These are phyloP conservation scores for Cystoderma amianthinum DNA, from an alignment of 768 basidiomycete genomes.

Conservation along the genomic window DNA sequence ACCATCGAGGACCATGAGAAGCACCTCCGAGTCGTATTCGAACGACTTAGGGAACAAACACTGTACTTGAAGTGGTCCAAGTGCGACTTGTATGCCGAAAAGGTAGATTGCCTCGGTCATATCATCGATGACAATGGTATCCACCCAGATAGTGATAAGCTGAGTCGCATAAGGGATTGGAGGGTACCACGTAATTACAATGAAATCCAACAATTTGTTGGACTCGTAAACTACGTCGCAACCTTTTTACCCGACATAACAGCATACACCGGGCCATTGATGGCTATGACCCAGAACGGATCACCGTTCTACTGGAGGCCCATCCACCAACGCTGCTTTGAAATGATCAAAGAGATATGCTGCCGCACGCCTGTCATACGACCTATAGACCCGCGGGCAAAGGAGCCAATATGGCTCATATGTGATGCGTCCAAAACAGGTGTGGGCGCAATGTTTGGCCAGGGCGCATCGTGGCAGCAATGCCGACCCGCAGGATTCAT, in stretches of 20 bases:
- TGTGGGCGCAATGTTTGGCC: slow-evolving; percentile 18
- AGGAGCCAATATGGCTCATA: no score
- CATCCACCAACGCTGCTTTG: no score
- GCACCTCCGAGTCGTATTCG: slow-evolving; percentile 23
- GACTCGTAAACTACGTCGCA: slow-evolving; percentile 29
- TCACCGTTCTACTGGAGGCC: no score
- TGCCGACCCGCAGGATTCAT: slow-evolving; percentile 19
- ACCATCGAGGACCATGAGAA: slow-evolving; percentile 27
- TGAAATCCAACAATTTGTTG: slow-evolving; percentile 31
- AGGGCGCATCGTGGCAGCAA: slow-evolving; percentile 15
- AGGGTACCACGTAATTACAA: slow-evolving; percentile 19
- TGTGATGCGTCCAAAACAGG: slow-evolving; percentile 16
- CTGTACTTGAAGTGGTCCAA: slow-evolving; percentile 27
- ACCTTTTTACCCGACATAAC: slow-evolving; percentile 28
- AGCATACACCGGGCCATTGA: slow-evolving; percentile 21
- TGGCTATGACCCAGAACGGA: no score
- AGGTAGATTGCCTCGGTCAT: slow-evolving; percentile 31
- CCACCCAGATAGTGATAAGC: slow-evolving; percentile 26
- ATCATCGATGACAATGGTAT: slow-evolving; percentile 29
- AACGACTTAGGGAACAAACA: slow-evolving; percentile 12
- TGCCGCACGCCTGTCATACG: no score
- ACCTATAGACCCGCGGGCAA: no score
- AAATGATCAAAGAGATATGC: no score
- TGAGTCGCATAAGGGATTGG: slow-evolving; percentile 24
- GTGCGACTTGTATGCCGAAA: slow-evolving; percentile 19